Conservation (phyloP, 768 basidiomycete species). For the Lactarius deliciosus region DNA sequence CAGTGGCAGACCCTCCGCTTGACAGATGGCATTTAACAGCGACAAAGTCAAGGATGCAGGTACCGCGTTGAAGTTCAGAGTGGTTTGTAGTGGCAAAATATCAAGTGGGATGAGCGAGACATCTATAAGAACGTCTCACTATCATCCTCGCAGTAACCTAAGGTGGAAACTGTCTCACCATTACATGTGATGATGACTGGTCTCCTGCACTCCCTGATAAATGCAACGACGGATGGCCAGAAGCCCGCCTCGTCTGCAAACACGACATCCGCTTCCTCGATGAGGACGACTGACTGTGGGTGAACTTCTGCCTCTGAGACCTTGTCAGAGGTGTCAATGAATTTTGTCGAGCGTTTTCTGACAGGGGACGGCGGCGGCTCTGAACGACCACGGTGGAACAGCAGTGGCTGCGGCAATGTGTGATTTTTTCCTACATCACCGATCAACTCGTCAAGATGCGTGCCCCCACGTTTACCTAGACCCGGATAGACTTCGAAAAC, state of each 20-base stretch:
- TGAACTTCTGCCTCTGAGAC: constrained; percentile 4
- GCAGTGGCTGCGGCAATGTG: constrained; percentile 37
- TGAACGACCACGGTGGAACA: constrained; percentile 25
- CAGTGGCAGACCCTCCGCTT: constrained; percentile 24
- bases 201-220: constrained; percentile 81
- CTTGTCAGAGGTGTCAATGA: constrained; percentile 2
- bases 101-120: constrained; percentile 63
- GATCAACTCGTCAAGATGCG: constrained; percentile 73
- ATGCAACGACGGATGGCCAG: constrained; percentile 76
- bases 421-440: constrained; percentile 97
- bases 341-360: constrained; percentile 7
- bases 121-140: constrained; percentile 47
- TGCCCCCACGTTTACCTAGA: constrained; percentile 82
- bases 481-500: constrained; percentile 97
- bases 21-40: constrained; percentile 29
- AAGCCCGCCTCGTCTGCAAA: constrained; percentile 85
- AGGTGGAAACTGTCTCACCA: constrained; percentile 52
- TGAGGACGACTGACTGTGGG: constrained; percentile 80
- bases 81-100: constrained; percentile 76
- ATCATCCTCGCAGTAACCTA: constrained; percentile 20
- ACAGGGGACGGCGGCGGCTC: constrained; percentile 25
- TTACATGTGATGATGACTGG: constrained; percentile 96
- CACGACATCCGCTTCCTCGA: constrained; percentile 95
- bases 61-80: constrained; percentile 56
- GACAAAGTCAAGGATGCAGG: constrained; percentile 30